Conservation (phyloP, 164 flowering plant genomes). For the Macadamia tetraphylla region DNA sequence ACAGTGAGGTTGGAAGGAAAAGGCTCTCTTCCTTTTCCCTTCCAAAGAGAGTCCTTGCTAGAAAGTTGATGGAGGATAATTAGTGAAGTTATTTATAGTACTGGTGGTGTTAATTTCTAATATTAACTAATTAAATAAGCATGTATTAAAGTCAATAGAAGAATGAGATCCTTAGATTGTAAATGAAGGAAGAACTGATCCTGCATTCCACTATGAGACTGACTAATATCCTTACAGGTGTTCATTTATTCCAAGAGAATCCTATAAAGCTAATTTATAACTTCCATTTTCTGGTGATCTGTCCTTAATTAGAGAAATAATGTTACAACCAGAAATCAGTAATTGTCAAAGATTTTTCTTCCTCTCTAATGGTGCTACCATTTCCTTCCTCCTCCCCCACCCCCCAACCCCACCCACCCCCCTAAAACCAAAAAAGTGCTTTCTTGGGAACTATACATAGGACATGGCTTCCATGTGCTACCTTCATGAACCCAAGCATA, state of each 20-base stretch:
- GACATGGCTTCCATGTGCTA: neutral
- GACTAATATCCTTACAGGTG: slow-evolving; percentile 8
- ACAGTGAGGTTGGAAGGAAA: neutral
- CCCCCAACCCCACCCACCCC: too few relatives aligned
- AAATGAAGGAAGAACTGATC: slow-evolving; percentile 37
- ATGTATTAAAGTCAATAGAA: neutral
- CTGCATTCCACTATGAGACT: slow-evolving; percentile 28
- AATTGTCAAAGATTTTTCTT: too few relatives aligned
- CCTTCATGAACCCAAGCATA: too few relatives aligned
- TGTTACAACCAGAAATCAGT: too few relatives aligned
- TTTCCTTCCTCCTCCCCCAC: too few relatives aligned
- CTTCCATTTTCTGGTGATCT: neutral
- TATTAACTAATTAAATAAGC: slow-evolving; percentile 3
- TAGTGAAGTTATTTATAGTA: slow-evolving; percentile 6
- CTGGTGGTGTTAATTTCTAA: neutral
- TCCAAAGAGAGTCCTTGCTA: slow-evolving; percentile 10
- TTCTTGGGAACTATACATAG: too few relatives aligned
- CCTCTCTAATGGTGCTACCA: too few relatives aligned
- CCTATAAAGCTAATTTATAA: slow-evolving; percentile 11
- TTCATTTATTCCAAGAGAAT: slow-evolving; percentile 12
- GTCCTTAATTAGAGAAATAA: too few relatives aligned
- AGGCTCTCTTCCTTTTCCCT: slow-evolving; percentile 9
- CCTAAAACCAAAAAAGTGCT: too few relatives aligned
- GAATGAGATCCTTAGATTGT: slow-evolving; percentile 45
- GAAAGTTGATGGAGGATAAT: slow-evolving; percentile 15